Base-by-base conservation (phyloP, 2,329 filamentous ascomycete species). In the Elsinoe perseae region DNA sequence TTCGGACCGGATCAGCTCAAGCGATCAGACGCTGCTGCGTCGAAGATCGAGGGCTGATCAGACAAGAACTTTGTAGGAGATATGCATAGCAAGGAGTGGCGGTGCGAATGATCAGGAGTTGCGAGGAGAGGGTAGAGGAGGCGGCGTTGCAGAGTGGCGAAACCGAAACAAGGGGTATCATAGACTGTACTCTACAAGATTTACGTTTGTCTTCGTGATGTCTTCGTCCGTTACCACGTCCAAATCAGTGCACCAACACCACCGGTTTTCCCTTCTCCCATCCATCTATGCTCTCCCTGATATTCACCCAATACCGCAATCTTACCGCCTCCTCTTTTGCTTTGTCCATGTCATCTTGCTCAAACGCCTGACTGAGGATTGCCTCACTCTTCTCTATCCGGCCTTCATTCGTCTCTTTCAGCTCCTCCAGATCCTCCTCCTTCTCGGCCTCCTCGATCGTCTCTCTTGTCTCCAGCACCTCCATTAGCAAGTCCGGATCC, bases 221-320 rank as follows among this genome's bases (percentile, higher is more conserved):
- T 14, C 32, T 14, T 36, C 12, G 4, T 14, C n/a, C 10, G 32
- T 36, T 12, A 9, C n/a, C 32, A 14, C n/a, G 32, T 12, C 32
- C 12, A 14, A 23, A 40, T 73, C 68, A 83, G 72, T 83, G 80
- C 59, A 78, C 70, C 62, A 83, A 63, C 44, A 78, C 72, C 57
- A 82, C 76, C 61, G 77, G 69, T 73, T 82, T 85, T 4, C 89
- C 91, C 64, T 77, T 82, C 76, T 95, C 89, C 91, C 92, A 96
- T 60, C 84, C 81, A 67, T 86, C 77, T 65, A 96, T 74, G 46
- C 84, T 87, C 70, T 95, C 86, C 60, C 83, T 80, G 59, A 97
- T 85, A 71, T 91, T 95, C 56, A 86, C 80, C 92, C 92, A 96
- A 75, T 96, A 97, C 69, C 89, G 77, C 73, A 96, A 72, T 69